phyloP scores from a whole-genome alignment of 495 filamentous ascomycete genomes.

The Neurospora sp. region DNA sequence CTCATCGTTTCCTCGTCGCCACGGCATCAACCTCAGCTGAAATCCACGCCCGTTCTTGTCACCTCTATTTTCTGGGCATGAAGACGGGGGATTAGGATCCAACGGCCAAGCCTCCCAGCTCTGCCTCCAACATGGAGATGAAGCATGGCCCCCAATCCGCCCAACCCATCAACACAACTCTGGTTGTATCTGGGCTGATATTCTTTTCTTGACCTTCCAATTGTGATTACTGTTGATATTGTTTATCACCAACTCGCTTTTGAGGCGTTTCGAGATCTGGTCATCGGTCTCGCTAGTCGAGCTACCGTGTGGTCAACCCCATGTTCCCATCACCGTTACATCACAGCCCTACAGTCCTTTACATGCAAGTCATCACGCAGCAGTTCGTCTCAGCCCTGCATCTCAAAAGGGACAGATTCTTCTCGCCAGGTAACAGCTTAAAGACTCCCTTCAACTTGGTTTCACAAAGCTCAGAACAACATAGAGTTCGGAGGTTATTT shows the following conservation, averaged over 20 bases:
- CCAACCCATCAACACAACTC: background rate
- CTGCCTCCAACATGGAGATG: conserved; percentile 6
- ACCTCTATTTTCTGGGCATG: background rate
- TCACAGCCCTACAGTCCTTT: background rate
- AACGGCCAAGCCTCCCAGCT: conserved; percentile 2
- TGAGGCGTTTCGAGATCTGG: background rate
- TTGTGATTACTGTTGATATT: background rate
- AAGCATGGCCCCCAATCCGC: conserved; percentile 13
- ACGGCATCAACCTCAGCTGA: background rate
- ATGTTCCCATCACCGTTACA: background rate
- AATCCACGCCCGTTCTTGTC: background rate
- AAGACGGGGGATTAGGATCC: background rate
- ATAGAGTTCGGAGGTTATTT: background rate
- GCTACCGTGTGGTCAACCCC: background rate
- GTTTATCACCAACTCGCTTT: background rate
- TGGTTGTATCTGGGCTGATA: background rate
- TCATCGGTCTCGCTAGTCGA: conserved; percentile 1
- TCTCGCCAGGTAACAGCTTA: background rate
- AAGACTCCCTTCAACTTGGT: background rate
- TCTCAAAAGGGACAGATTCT: background rate
- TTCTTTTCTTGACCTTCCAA: background rate
- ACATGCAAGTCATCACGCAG: background rate
- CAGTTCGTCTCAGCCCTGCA: background rate
- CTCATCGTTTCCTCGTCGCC: background rate
- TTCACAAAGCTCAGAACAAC: background rate